phyloP scores from a whole-genome alignment of 805 yeast species.

The Teunomyces barrocoloradensis region DNA sequence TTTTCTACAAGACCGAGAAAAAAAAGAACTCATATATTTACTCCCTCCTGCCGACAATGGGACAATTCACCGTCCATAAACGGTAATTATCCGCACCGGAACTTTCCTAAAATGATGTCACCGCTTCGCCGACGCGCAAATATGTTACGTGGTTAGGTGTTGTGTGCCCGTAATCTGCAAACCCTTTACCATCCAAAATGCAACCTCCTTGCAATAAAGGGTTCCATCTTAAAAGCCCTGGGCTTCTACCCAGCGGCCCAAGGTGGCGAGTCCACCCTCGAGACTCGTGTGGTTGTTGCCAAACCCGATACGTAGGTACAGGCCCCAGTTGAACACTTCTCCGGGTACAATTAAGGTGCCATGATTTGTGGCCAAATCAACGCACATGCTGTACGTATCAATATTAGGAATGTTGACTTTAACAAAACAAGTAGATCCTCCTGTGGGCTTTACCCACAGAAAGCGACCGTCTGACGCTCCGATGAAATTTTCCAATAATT shows the following conservation, averaged over 20 bases:
- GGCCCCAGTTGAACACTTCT: conserved; percentile 41
- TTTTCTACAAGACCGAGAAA: background rate
- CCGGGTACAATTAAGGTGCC: conserved; percentile 48
- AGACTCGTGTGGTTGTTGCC: conserved; percentile 41
- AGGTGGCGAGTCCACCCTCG: background rate
- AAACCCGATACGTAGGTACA: conserved; percentile 47
- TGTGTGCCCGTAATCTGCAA: background rate
- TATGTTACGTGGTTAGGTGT: background rate
- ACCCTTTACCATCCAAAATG: background rate
- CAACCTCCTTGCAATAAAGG: background rate
- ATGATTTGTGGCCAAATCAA: conserved; percentile 33
- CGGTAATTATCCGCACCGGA: background rate
- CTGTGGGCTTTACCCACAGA: conserved; percentile 43
- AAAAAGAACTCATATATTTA: background rate
- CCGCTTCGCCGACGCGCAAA: background rate
- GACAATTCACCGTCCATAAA: background rate
- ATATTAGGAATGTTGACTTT: conserved; percentile 27
- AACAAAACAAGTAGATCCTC: conserved; percentile 48
- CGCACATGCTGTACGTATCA: conserved; percentile 31
- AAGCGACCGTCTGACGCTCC: conserved; percentile 27
- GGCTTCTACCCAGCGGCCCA: background rate
- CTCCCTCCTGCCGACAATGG: background rate
- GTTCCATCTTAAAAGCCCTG: background rate
- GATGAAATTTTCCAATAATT: conserved; percentile 33
- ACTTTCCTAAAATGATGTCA: background rate